Evolutionary conservation across 768 basidiomycete genomes (phyloP).

Genomic region (Coprinellus aureogranulatus): DNA sequence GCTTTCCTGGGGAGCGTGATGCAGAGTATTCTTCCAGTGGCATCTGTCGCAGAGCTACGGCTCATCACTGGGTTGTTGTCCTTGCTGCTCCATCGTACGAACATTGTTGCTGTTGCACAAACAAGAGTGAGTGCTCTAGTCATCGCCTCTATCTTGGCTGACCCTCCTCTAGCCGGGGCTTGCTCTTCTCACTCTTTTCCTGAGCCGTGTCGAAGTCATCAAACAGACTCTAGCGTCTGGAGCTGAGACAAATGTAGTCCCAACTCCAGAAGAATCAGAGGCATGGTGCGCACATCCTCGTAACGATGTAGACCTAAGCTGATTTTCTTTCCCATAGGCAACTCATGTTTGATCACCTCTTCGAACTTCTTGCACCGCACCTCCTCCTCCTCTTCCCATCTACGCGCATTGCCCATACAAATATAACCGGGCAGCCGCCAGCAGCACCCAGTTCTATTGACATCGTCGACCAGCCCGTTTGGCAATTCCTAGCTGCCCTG

Average conservation of each 20-base stretch:
- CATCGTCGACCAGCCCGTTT: constrained; percentile 84
- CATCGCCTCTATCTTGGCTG: background rate
- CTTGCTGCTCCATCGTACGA: constrained; percentile 74
- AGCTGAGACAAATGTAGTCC: constrained; percentile 54
- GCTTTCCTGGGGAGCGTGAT: constrained; percentile 83
- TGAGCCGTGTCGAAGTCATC: constrained; percentile 91
- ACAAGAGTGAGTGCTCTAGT: constrained; percentile 62
- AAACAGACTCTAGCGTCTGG: constrained; percentile 63
- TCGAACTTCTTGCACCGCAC: constrained; percentile 74
- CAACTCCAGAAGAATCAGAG: constrained; percentile 70
- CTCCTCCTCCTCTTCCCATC: constrained; percentile 88
- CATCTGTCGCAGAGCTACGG: constrained; percentile 75
- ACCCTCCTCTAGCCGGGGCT: constrained; percentile 71
- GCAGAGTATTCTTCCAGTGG: constrained; percentile 81
- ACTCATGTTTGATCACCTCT: constrained; percentile 82
- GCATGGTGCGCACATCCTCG: constrained; percentile 51
- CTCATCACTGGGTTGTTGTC: constrained; percentile 85
- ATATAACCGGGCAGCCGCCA: constrained; percentile 29
- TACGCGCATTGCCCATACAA: constrained; percentile 52
- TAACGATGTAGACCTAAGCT: background rate
- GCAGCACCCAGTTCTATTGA: constrained; percentile 48
- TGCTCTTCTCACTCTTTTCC: constrained; percentile 83
- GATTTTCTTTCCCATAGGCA: constrained; percentile 59
- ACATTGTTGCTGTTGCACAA: constrained; percentile 68
- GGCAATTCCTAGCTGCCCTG: constrained; percentile 89